phyloP scores from a whole-genome alignment of 441 rosid species.

The Bocquillonia castaneifolia region DNA sequence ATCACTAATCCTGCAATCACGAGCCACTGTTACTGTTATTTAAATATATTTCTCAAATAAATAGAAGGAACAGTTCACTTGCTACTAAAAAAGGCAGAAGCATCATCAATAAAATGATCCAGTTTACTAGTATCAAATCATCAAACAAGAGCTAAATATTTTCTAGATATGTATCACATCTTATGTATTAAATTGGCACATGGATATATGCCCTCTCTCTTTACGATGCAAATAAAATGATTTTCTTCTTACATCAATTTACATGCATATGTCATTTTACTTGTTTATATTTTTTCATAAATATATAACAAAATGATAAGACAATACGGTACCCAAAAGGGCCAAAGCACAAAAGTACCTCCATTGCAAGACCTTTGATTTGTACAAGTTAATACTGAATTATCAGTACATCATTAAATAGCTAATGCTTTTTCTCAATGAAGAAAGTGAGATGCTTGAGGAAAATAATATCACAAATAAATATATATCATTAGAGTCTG shows the following conservation, averaged over 20 bases:
- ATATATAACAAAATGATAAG: neutral
- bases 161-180: constrained; percentile 7
- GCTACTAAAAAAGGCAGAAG: no score
- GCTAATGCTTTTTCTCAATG: neutral
- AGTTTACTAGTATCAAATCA: no score
- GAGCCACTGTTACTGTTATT: no score
- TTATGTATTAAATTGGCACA: neutral
- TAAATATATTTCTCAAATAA: no score
- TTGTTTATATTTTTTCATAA: neutral
- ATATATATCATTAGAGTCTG: constrained; percentile 5
- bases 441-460: neutral
- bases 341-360: no score
- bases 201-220: neutral
- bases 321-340: neutral
- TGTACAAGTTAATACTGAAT: neutral
- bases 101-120: neutral
- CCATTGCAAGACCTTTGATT: neutral
- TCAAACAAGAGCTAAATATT: neutral
- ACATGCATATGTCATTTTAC: neutral
- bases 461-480: neutral
- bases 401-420: neutral
- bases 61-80: no score
- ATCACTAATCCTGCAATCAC: no score
- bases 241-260: neutral
- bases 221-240: neutral